Evolutionary conservation across 805 yeast species (phyloP), one percentile per base, ranked within the genome.

Genomic region (Candida nonsorbophila): DNA sequence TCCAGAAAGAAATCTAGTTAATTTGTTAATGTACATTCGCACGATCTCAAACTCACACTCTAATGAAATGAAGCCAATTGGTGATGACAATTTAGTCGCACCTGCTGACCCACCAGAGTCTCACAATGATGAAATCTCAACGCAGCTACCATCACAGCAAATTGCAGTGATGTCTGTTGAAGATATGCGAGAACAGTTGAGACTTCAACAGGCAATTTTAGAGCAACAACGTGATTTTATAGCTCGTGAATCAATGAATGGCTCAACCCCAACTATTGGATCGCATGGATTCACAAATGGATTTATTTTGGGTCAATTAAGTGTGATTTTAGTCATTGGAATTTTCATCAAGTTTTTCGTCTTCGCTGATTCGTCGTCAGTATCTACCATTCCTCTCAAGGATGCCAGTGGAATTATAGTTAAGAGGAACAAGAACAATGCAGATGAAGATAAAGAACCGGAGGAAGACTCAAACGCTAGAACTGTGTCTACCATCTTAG

Each of bases 201-300:
- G 42, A 30, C 15, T 39, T 1, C 62, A 56, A 24, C 62, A 57
- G 31, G 49, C 47, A 22, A 33, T 58, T 23, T 29, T 55, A 5
- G 47, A 42, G 25, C 55, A 50, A 18, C 59, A 55, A 33, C 35
- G 51, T 23, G 53, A 44, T 6, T 31, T 52, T 9, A 31, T 48
- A 13, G 16, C 45, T 2, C 42, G 39, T 22, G 53, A 48, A 7
- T 14, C 34, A 10, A 18, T 14, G 3, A 9, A 12, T 12, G 8
- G 29, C 18, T 15, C 23, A 11, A 16, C 33, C 5, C n/a, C 20
- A 5, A 4, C 41, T 13, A 28, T 33, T 7, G 30, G 21, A 7
- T 20, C 49, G 3, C 77, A 84, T 82, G 72, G 83, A n/a, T 84
- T 84, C 45, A 75, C 86, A 0, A 84, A 81, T 41, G 94, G 94